These are phyloP conservation scores for Astraeus odoratus DNA, from an alignment of 768 basidiomycete species.

Conservation along the genomic window DNA sequence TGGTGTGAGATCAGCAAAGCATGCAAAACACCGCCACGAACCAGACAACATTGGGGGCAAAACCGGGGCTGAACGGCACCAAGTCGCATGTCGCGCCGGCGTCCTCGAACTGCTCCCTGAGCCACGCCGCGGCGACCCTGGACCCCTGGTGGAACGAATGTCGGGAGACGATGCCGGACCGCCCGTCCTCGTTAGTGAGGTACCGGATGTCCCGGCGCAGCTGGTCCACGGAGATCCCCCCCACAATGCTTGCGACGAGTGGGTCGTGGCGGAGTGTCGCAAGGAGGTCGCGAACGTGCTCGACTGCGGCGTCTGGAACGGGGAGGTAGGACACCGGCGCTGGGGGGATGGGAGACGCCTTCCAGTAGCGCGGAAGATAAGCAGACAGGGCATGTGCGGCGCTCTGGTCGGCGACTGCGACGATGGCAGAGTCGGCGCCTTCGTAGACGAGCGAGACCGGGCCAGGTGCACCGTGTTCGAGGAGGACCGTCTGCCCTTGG, in stretches of 20 bases:
- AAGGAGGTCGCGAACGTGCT: conserved; percentile 53
- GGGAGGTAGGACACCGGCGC: conserved; percentile 43
- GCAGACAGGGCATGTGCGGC: conserved; percentile 46
- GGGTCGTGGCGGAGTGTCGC: conserved; percentile 60
- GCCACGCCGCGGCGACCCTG: conserved; percentile 58
- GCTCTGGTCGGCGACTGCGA: conserved; percentile 37
- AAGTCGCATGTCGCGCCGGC: conserved; percentile 72
- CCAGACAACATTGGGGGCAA: conserved; percentile 87
- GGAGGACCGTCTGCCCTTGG: conserved; percentile 15
- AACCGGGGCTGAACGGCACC: conserved; percentile 58
- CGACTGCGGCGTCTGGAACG: conserved; percentile 49
- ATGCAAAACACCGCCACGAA: conserved; percentile 19
- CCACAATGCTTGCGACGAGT: conserved; percentile 57
- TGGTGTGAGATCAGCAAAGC: neutral
- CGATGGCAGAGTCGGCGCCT: conserved; percentile 38
- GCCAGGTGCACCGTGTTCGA: conserved; percentile 6
- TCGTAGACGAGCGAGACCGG: conserved; percentile 35
- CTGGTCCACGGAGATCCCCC: conserved; percentile 57
- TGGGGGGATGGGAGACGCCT: conserved; percentile 53
- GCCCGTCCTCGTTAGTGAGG: conserved; percentile 78
- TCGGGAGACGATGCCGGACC: conserved; percentile 67
- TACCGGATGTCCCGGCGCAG: conserved; percentile 70
- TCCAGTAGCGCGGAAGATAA: conserved; percentile 69
- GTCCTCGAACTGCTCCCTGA: conserved; percentile 58
- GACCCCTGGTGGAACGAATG: conserved; percentile 76